Evolutionary conservation across 164 flowering plant genomes (phyloP), one percentile per base, ranked within the genome.

Genomic region (Stephania japonica): DNA sequence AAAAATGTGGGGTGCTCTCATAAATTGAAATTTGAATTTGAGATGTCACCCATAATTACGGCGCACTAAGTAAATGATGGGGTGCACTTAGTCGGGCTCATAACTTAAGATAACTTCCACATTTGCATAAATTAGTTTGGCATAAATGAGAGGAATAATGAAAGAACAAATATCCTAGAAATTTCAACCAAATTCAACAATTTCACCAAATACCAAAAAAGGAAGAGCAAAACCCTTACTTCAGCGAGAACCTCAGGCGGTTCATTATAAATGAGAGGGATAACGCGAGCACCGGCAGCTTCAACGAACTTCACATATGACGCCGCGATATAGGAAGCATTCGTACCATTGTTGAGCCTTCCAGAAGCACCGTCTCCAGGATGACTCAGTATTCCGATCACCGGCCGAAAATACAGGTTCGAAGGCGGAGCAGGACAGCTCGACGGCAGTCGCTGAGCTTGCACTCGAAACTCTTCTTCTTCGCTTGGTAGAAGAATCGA

Each of bases 321-420:
- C 6, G 99, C 98, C 0, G 99, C 98, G 25, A 95, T 93, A 65
- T 90, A 93, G n/a, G 99, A 93, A 0, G 90, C 89, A 43, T 81
- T 78, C 14, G 90, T 66, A 10, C 80, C 89, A 68, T 90, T 89
- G 53, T 68, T 85, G 18, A 96, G 83, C 72, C 97, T 74, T 2
- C 99, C 99, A 59, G 94, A 89, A 42, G 98, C 98, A 26, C 99
- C 98, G 42, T 96, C 99, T 7, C 99, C 98, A 7, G 99, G 99
- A 70, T 96, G 99, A 61, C 83, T 85, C n/a, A 96, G 56, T 11
- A 96, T 93, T 11, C 99, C 99, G 78, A 96, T 87, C 43, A 96
- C 97, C 49, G 99, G 99, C 63, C 89, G 77, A 78, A 75, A 88
- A 73, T 89, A 84, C 14, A 94, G 88, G 73, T 76, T 77, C 7